Percentiles rank a stretch among this genome's conserved stretches.
Evolutionary conservation across 805 yeast species (phyloP).

Genomic region (Spencermartinsiella europaea): DNA sequence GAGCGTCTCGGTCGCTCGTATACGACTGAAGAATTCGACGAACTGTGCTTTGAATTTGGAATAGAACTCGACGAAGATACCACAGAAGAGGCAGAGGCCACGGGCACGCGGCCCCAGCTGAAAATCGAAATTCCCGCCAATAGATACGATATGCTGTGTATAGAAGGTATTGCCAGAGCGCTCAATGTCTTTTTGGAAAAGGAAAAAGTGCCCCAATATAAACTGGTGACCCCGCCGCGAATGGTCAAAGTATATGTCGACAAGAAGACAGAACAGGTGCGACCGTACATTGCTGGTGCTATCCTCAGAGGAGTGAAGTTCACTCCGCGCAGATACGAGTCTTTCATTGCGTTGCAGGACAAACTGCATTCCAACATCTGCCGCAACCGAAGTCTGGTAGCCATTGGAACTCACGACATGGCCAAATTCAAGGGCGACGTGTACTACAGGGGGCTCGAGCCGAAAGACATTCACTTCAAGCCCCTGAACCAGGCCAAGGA

Average conservation of each 20-base stretch:
- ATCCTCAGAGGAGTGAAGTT: slow-evolving; percentile 77
- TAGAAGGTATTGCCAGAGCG: slow-evolving; percentile 96
- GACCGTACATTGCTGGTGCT: slow-evolving; percentile 97
- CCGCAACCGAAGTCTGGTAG: slow-evolving; percentile 95
- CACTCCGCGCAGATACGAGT: slow-evolving; percentile 80
- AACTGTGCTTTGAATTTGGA: slow-evolving; percentile 95
- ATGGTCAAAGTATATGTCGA: slow-evolving; percentile 63
- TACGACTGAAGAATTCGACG: slow-evolving; percentile 91
- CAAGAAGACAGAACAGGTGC: slow-evolving; percentile 62
- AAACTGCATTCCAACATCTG: slow-evolving; percentile 92
- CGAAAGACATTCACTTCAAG: slow-evolving; percentile 60
- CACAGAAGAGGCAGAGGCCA: slow-evolving; percentile 73
- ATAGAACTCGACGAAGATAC: slow-evolving; percentile 97
- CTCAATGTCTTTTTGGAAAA: slow-evolving; percentile 84
- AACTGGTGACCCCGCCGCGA: slow-evolving; percentile 56
- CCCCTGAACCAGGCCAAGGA: slow-evolving; percentile 39
- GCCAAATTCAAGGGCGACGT: slow-evolving; percentile 67
- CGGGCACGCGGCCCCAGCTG: slow-evolving; percentile 95
- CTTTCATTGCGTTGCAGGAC: slow-evolving; percentile 94
- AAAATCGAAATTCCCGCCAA: slow-evolving; percentile 98
- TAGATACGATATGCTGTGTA: slow-evolving; percentile 95
- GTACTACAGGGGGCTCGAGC: slow-evolving; percentile 79
- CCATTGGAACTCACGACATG: slow-evolving; percentile 96
- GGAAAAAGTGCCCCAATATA: slow-evolving; percentile 57
- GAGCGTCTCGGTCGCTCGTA: slow-evolving; percentile 57